Evolutionary conservation across 768 basidiomycete genomes (phyloP), one percentile per base, ranked within the genome.

Genomic region (Xerocomellus amylosporus): DNA sequence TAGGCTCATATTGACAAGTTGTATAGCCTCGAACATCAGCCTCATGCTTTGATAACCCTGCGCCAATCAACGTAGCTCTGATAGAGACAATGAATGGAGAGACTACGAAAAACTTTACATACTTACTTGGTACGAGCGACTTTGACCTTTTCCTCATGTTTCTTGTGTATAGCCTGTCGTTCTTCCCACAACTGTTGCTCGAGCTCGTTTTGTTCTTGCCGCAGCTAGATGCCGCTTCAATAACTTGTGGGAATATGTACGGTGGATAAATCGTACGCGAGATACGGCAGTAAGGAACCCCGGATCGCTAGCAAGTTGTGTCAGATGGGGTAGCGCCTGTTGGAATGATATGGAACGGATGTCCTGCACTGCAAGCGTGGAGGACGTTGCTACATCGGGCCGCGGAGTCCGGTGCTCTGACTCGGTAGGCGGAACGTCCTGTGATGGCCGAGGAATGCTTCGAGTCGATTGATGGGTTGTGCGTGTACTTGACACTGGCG

Each of bases 141-240:
- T 59, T 84, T 83, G 57, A 90, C 79, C 70, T 84, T 90, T 41
- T 86, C 83, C 58, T 88, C 82, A 56, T 90, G 85, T 61, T 83
- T 84, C 55, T 71, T 73, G 50, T 81, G 77, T 53, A 93, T 82
- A 6, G 74, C 74, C 31, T 74, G 73, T 50, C 91, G 77, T 59
- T 88, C 88, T 53, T 81, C 76, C 83, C 82, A 90, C 34, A 92
- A 69, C 54, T 77, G 78, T 56, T 73, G 77, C 68, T 93, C 91
- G 33, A 92, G 73, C 22, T 76, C 74, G 51, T 83, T 75, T 71
- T 93, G 91, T 46, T 88, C 86, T 49, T 79, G 70, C 69, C 83
- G 87, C 63, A 93, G 74, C 90, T 90, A 63, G 19, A 47, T 49
- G 48, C 37, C 24, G 20, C 24, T 44, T 56, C 36, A 63, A 49